Conservation (phyloP, 2,329 filamentous ascomycete species). For the Aspergillus floridensis region DNA sequence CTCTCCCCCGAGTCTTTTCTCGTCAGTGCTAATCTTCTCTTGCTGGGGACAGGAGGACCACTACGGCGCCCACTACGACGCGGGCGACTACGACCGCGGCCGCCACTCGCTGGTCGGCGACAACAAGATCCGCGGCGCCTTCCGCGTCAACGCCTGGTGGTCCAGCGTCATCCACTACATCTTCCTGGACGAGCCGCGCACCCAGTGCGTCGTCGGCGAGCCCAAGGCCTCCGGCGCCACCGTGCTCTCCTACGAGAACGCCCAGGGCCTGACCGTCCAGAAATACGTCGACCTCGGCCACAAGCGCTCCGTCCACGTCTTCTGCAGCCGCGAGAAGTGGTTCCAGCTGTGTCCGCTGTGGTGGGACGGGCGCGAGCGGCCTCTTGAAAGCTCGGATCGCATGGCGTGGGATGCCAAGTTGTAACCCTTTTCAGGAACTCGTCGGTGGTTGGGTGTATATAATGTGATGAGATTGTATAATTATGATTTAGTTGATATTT, state of each 20-base stretch:
- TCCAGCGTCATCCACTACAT: slow-evolving; percentile 58
- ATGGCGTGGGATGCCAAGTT: slow-evolving; percentile 50
- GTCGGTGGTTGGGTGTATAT: too few relatives aligned
- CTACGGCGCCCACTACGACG: slow-evolving; percentile 57
- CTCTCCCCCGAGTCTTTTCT: too few relatives aligned
- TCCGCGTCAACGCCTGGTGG: slow-evolving; percentile 59
- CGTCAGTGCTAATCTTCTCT: too few relatives aligned
- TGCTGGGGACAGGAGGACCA: too few relatives aligned
- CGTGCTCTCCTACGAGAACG: slow-evolving; percentile 71
- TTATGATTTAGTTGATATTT: too few relatives aligned
- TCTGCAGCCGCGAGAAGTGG: slow-evolving; percentile 65
- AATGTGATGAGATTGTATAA: too few relatives aligned
- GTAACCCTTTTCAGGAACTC: slow-evolving; percentile 17
- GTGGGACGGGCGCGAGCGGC: slow-evolving; percentile 48
- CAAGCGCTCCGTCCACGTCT: slow-evolving; percentile 67
- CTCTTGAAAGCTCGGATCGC: slow-evolving; percentile 46
- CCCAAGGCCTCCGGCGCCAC: slow-evolving; percentile 69
- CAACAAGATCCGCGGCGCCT: slow-evolving; percentile 52
- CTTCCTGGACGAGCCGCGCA: slow-evolving; percentile 59
- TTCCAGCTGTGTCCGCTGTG: slow-evolving; percentile 59
- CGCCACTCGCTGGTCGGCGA: slow-evolving; percentile 61
- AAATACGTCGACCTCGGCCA: slow-evolving; percentile 71
- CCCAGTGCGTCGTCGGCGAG: slow-evolving; percentile 57
- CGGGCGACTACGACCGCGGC: slow-evolving; percentile 57
- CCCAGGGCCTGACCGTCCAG: slow-evolving; percentile 69